Evolutionary conservation across 345 rosid genomes (phyloP), one percentile per base, ranked within the genome.

Genomic region (Schrenkiella parvula): DNA sequence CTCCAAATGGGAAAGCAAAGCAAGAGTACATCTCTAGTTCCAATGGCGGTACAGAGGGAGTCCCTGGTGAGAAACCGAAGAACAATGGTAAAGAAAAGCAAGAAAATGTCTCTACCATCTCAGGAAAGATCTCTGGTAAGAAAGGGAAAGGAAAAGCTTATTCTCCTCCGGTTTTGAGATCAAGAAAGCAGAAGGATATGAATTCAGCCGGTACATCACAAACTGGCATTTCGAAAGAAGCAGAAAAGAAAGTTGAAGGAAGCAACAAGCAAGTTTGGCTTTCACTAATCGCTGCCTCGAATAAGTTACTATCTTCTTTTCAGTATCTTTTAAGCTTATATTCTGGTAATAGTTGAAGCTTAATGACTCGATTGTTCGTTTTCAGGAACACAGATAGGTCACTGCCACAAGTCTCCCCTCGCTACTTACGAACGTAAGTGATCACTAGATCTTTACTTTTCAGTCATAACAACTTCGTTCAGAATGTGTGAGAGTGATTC

Each of bases 51-150:
- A 47, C 34, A 63, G 35, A 63, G 34, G 54, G 43, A 32, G 55
- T 18, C 8, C 34, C 7, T 46, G 15, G 53, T 44, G 31, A 57
- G 70, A 43, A 55, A 55, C 19, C n/a, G 10, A 72, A 62, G 44
- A 42, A 31, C 2, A 34, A 19, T 28, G 37, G 0, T 71, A 9
- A 6, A 26, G 10, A 15, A 22, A 50, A 47, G 6, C 39, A 34
- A 59, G 29, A 47, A 58, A 4, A 17, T 48, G 18, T 22, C 47
- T n/a, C 0, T 35, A 13, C 1, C 12, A 4, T 1, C 23, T 29
- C 23, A 22, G 23, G 63, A 26, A 72, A 72, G 51, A 2, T 13
- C 50, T 70, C 51, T 28, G 41, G 52, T 39, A 9, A 68, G 69
- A 63, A 64, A 42, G 1, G 0, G 21, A 57, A 44, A 32, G 35